Evolutionary conservation across 805 yeast genomes (phyloP).

Genomic region (Starmerella asiatica): DNA sequence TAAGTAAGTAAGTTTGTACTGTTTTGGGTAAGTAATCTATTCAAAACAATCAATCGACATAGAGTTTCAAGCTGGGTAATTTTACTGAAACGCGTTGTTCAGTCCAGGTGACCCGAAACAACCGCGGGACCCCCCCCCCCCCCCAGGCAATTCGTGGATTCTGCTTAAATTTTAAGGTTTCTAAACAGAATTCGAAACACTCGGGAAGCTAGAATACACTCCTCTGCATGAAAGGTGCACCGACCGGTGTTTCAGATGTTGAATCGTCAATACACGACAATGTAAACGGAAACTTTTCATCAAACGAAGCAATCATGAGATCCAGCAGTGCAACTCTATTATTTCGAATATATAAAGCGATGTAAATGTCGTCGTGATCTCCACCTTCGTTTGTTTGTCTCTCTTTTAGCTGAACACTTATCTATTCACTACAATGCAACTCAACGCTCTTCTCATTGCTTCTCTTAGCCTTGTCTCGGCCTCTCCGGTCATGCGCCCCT

Average conservation of each 20-base stretch:
- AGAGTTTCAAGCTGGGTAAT: no score
- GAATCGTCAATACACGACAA: neutral
- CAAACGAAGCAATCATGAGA: neutral
- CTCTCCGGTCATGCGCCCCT: neutral
- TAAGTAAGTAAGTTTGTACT: no score
- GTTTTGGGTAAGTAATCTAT: no score
- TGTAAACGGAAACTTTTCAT: neutral
- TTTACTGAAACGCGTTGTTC: no score
- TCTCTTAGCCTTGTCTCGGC: neutral
- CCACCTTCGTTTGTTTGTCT: neutral
- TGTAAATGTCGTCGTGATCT: neutral
- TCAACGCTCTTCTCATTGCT: neutral
- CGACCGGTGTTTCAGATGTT: no score
- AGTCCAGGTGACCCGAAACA: no score
- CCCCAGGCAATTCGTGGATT: no score
- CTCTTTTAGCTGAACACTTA: neutral
- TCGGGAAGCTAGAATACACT: neutral
- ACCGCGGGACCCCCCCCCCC: no score
- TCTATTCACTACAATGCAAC: neutral
- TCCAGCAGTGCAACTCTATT: neutral
- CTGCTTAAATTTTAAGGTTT: no score
- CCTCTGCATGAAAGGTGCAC: no score
- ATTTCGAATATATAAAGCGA: neutral
- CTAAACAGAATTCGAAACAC: no score
- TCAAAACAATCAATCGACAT: no score